Percentiles rank a stretch among this genome's conserved stretches.
Evolutionary conservation across 179 eudicot genomes (phyloP).

Genomic region (Corrigiola litoralis): DNA sequence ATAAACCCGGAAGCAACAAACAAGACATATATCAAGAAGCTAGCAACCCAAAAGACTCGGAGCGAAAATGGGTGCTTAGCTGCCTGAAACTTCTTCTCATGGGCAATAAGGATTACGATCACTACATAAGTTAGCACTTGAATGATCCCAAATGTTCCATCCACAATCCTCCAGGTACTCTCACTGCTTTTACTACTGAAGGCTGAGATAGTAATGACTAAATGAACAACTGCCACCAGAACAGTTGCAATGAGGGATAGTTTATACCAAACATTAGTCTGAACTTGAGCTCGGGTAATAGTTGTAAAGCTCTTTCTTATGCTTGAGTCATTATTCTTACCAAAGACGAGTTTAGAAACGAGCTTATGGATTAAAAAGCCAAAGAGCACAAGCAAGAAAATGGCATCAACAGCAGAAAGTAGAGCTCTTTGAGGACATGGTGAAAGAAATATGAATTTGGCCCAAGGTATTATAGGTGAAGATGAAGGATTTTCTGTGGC

Average conservation of each 20-base stretch:
- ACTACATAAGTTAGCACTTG: constrained; percentile 51
- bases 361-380: constrained; percentile 38
- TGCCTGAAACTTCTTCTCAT: constrained; percentile 52
- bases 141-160: constrained; percentile 56
- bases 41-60: constrained; percentile 49
- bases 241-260: constrained; percentile 31
- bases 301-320: constrained; percentile 21
- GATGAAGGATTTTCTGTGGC: constrained; percentile 17
- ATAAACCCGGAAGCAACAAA: constrained; percentile 40
- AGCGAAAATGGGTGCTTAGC: constrained; percentile 49
- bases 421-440: constrained; percentile 81
- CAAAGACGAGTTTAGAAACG: constrained; percentile 29
- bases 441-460: constrained; percentile 65
- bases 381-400: constrained; percentile 50
- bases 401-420: constrained; percentile 41
- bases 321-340: constrained; percentile 18
- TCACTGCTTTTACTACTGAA: constrained; percentile 24
- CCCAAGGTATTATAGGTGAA: constrained; percentile 46
- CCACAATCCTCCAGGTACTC: constrained; percentile 40
- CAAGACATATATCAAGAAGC: constrained; percentile 39
- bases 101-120: constrained; percentile 40
- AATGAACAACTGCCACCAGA: constrained; percentile 29
- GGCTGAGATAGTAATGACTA: constrained; percentile 35
- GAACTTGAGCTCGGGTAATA: constrained; percentile 14
- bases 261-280: constrained; percentile 47